Base-by-base conservation (phyloP, 768 basidiomycete species). In the Trametes meyenii region DNA sequence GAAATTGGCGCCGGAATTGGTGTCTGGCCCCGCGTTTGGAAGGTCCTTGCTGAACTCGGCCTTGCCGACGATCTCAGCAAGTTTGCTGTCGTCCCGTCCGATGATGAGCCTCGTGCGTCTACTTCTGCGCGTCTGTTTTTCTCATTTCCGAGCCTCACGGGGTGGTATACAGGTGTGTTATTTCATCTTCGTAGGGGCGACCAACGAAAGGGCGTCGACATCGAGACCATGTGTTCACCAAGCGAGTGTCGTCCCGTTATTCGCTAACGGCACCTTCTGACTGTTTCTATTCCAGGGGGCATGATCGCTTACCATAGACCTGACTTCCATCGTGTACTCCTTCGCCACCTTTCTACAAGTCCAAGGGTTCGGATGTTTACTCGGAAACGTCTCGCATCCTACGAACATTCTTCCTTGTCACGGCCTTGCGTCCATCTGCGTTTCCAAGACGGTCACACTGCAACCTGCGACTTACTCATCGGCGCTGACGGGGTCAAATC, bases 401-500 rank as follows among this genome's bases (percentile, higher is more conserved):
- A 86, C 68, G 71, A 65, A 5, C 84, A 86, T 63, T 6, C 43
- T 26, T 8, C 24, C 23, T 14, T 44, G 6, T 23, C 48, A 19
- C 19, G 50, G n/a, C 50, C 29, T 11, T 77, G 76, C 2, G 78
- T 87, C 63, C 77, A 72, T 29, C 73, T 91, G 59, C 67, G 75
- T 21, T 91, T 90, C 69, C 75, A 82, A 63, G 89, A 90, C 66
- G 87, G 85, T 43, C 77, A 85, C 14, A 78, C 74, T 12, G 77
- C 84, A 5, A 75, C 77, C 23, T 89, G 86, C 68, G 88, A 90
- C 69, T 69, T 89, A 12, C 81, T 91, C 44, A 72, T 89, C 54
- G 88, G 87, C 39, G 87, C 86, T n/a, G 88, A 89, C 64, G 87
- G 87, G 4, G 61, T 89, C 60, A 84, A 83, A 72, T 88, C 86